Evolutionary conservation across 1,284 basidiomycete species (phyloP), one percentile per base, ranked within the genome.

Genomic region (Trametes versicolor): DNA sequence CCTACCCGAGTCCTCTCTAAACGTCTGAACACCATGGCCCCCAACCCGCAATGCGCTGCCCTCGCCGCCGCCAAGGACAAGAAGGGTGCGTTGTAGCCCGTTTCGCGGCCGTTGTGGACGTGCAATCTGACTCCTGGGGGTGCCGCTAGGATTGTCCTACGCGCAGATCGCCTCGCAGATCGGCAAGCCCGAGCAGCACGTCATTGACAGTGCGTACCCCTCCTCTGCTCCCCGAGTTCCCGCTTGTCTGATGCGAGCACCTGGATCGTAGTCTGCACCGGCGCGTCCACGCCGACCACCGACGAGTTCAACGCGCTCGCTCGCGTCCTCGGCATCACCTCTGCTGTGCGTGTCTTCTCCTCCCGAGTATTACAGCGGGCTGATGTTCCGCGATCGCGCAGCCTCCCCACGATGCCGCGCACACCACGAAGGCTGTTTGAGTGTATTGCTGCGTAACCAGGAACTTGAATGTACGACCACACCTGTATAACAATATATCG

Each of bases 251-350:
- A 49, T 10, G 15, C 9, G 47, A 17, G n/a, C 15, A 29, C 23
- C 10, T 45, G 13, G 23, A 39, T 27, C 36, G 25, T 60, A 91
- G 89, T 90, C 71, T 83, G 86, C 78, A 83, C 82, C 12, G 87
- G 84, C 19, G 72, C 54, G 4, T 50, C 32, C 1, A 80, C 73
- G 60, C 83, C 89, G 15, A 87, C 83, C 19, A 69, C 76, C 7
- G 72, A 69, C 0, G 88, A 91, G 74, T 90, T 88, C 76, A 74
- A 80, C 61, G 76, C 77, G 21, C 81, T 91, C 66, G 85, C 86
- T 0, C 29, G 23, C 0, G 83, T 73, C 9, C 78, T 90, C 45
- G 78, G 74, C 52, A 83, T 90, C 72, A 78, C 75, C 25, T 65
- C 69, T 13, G 27, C 76, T 19, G 83, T 84, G 66, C 65, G 82